These are phyloP conservation scores for Mucor piriformis DNA, from an alignment of 371 early-diverging fungal species.

Conservation along the genomic window DNA sequence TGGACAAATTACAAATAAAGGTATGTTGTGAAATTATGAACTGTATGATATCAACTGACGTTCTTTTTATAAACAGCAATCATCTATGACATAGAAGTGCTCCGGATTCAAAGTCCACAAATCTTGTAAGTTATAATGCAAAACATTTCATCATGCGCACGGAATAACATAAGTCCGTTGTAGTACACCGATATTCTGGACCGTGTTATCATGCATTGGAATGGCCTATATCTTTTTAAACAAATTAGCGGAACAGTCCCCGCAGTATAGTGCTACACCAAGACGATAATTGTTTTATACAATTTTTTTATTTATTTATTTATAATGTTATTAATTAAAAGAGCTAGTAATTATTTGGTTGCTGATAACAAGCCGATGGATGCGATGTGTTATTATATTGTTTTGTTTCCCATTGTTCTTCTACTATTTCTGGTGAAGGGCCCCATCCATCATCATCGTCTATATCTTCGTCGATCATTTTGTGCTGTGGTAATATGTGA, in stretches of 20 bases:
- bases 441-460: constrained; percentile 17
- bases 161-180: background rate
- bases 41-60: no score
- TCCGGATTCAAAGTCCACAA: background rate
- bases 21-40: background rate
- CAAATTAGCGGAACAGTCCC: background rate
- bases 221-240: background rate
- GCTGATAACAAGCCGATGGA: no score
- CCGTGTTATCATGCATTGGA: background rate
- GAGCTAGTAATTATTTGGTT: background rate
- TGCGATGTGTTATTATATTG: background rate
- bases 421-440: constrained; percentile 1
- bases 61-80: background rate
- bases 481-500: background rate
- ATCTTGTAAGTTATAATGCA: background rate
- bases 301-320: background rate
- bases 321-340: background rate
- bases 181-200: constrained; percentile 7
- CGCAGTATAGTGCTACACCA: background rate
- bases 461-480: background rate
- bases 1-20: background rate
- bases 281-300: background rate
- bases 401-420: background rate
- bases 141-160: background rate
- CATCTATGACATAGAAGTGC: background rate